Conservation (phyloP, 1,284 basidiomycete genomes). For the Sutorius eximius region DNA sequence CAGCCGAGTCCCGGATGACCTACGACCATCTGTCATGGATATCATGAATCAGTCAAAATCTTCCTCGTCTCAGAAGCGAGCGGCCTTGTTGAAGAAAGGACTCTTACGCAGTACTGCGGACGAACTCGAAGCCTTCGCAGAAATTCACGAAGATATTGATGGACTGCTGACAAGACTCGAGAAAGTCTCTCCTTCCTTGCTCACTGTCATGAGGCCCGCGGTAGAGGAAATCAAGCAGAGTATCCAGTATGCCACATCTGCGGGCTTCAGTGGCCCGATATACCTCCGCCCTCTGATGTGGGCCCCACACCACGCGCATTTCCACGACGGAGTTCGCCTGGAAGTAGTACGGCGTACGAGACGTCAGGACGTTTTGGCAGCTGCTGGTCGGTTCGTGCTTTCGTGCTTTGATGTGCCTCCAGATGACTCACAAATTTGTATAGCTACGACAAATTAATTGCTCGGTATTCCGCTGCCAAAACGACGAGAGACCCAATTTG, state of each 20-base stretch:
- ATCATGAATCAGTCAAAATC: constrained; percentile 65
- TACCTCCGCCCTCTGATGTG: constrained; percentile 74
- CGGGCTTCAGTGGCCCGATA: constrained; percentile 64
- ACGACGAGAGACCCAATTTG: constrained; percentile 53
- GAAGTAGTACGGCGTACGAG: constrained; percentile 72
- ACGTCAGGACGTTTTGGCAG: constrained; percentile 71
- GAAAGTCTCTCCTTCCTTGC: constrained; percentile 56
- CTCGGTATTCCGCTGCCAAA: constrained; percentile 59
- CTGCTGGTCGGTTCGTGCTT: constrained; percentile 69
- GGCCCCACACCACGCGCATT: constrained; percentile 58
- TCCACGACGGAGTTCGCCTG: constrained; percentile 74
- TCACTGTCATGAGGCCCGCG: constrained; percentile 46
- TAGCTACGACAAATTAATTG: constrained; percentile 77
- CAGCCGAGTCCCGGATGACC: constrained; percentile 55
- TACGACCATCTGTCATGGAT: constrained; percentile 55
- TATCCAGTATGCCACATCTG: constrained; percentile 58
- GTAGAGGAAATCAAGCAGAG: constrained; percentile 66
- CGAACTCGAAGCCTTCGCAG: constrained; percentile 67
- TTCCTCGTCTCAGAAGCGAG: constrained; percentile 65
- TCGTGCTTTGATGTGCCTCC: background rate
- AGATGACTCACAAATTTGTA: background rate
- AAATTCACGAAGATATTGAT: constrained; percentile 65
- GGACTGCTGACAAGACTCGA: constrained; percentile 56
- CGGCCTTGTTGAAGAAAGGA: constrained; percentile 64
- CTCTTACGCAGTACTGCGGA: constrained; percentile 61